Conservation (phyloP, 768 basidiomycete genomes). For the Agrocybe chaxingu region DNA sequence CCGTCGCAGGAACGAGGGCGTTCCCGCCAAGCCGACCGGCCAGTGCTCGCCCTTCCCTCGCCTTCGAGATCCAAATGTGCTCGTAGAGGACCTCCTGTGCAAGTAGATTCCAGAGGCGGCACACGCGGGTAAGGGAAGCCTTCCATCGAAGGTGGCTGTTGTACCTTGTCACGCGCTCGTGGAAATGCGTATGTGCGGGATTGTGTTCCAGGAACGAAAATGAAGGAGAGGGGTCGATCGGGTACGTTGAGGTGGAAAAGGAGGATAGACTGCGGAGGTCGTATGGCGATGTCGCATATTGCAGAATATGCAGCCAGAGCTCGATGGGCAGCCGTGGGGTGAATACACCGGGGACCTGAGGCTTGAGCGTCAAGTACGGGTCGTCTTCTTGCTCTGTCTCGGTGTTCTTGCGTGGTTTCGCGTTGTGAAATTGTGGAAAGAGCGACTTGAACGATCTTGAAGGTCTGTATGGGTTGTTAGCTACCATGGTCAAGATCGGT, state of each 20-base stretch:
- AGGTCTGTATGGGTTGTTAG: too few relatives aligned
- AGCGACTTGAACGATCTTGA: too few relatives aligned
- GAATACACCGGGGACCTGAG: neutral
- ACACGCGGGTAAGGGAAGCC: conserved; percentile 49
- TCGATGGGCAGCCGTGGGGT: conserved; percentile 47
- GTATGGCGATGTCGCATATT: conserved; percentile 41
- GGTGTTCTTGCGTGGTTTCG: too few relatives aligned
- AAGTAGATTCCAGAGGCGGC: conserved; percentile 39
- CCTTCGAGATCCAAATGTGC: too few relatives aligned
- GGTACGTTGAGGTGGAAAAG: conserved; percentile 55
- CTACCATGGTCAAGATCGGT: too few relatives aligned
- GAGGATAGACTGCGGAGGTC: conserved; percentile 18
- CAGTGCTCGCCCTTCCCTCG: too few relatives aligned
- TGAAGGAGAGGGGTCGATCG: conserved; percentile 23
- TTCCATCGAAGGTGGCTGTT: conserved; percentile 46
- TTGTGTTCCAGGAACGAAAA: conserved; percentile 58
- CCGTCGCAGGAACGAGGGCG: too few relatives aligned
- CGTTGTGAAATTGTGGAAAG: too few relatives aligned
- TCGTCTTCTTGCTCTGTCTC: too few relatives aligned
- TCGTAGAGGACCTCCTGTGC: too few relatives aligned
- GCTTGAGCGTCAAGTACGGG: neutral
- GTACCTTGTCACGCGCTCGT: conserved; percentile 40
- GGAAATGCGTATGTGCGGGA: conserved; percentile 36
- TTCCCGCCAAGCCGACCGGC: too few relatives aligned
- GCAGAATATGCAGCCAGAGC: conserved; percentile 64